Evolutionary conservation across 2,329 filamentous ascomycete species (phyloP), one percentile per base, ranked within the genome.

Genomic region (Hortaea werneckii): DNA sequence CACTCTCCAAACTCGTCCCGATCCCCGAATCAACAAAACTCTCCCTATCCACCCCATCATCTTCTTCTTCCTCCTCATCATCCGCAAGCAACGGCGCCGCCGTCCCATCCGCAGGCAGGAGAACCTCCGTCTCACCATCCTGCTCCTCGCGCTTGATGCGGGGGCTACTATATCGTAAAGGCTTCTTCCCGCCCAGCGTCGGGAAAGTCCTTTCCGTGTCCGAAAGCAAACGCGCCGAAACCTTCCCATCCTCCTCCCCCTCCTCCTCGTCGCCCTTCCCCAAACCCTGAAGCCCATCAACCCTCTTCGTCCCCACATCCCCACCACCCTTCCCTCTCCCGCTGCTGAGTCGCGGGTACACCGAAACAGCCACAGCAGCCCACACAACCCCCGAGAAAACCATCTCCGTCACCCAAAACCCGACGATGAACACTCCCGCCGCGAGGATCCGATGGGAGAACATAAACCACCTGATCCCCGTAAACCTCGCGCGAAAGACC

Each of bases 381-480:
- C 86, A 94, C 0, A 77, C 80, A 1, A 81, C 34, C 1, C 73
- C 70, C 62, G 85, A 77, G 37, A 82, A 83, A 0, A 79, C 52
- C 57, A 94, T 73, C 59, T 90, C 87, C 9, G 79, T 78, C 1
- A 70, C 61, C 87, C 89, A 96, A 65, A 95, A 95, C 0, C 78
- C 55, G 0, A 70, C 65, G 0, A 82, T 85, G 57, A 88, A 84
- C 1, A 82, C 58, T 0, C 84, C 43, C 48, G 87, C 88, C 5
- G 80, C 80, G 1, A 79, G 63, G 32, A 92, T 58, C 9, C 84
- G 79, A 67, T 90, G 83, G 50, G 87, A 81, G 58, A 92, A 92
- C 85, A 98, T 94, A 45, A 89, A 58, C 79, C 85, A 92, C 41
- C 78, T 72, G 50, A 95, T 64, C 0, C 90, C 90, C 8, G 76